Conservation (phyloP, 257 asterid species). For the Gentiana macrophylla region DNA sequence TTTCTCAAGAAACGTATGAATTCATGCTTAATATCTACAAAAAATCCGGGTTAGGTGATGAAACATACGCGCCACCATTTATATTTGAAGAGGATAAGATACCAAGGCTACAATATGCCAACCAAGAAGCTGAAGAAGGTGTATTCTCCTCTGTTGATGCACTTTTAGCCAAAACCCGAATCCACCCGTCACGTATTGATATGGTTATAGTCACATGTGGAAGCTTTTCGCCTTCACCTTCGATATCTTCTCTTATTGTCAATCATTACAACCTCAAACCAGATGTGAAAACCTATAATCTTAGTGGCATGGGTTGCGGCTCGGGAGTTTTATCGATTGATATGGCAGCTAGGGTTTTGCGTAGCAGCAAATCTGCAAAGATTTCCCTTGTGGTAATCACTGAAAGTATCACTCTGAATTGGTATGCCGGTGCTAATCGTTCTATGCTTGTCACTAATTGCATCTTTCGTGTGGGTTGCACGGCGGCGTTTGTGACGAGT, state of each 20-base stretch:
- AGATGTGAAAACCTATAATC: constrained; percentile 53
- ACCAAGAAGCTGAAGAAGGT: constrained; percentile 55
- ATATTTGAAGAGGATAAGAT: constrained; percentile 24
- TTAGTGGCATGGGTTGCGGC: constrained; percentile 73
- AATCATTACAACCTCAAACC: constrained; percentile 36
- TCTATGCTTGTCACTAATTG: constrained; percentile 65
- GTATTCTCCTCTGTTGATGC: constrained; percentile 37
- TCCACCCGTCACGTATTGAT: constrained; percentile 28
- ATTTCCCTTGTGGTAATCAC: constrained; percentile 48
- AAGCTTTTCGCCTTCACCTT: constrained; percentile 50
- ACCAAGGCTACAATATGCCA: constrained; percentile 35
- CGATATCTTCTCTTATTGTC: constrained; percentile 42
- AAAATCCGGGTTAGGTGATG: constrained; percentile 58
- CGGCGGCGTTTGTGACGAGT: constrained; percentile 42
- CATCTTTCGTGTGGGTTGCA: constrained; percentile 59
- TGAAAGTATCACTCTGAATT: constrained; percentile 47
- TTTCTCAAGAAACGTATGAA: constrained; percentile 19
- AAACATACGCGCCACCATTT: constrained; percentile 56
- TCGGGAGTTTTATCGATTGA: constrained; percentile 50
- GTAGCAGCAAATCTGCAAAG: constrained; percentile 24
- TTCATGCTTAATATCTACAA: constrained; percentile 44
- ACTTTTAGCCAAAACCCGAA: constrained; percentile 36
- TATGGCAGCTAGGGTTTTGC: constrained; percentile 41
- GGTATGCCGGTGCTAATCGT: constrained; percentile 54
- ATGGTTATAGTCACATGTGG: constrained; percentile 45